Conservation (phyloP, 495 filamentous ascomycete species). For the Paragyromitra xinjiangensis region DNA sequence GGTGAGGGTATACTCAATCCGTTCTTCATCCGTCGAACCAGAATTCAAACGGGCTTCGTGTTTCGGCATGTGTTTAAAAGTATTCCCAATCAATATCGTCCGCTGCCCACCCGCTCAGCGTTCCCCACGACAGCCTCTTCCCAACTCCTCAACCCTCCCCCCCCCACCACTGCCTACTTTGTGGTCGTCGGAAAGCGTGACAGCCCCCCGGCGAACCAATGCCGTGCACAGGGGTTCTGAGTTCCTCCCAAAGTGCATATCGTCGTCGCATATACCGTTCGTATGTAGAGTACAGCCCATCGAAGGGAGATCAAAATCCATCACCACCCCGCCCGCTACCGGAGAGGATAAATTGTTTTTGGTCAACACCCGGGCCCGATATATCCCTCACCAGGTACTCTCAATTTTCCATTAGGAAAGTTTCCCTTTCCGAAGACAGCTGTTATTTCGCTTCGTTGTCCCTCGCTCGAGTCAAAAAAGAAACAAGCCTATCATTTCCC, state of each 20-base stretch:
- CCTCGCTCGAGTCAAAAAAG: conserved; percentile 12
- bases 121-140: conserved; percentile 37
- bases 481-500: conserved; percentile 36
- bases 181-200: conserved; percentile 36
- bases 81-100: conserved; percentile 35
- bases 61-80: conserved; percentile 52
- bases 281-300: conserved; percentile 36
- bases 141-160: neutral
- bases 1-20: conserved; percentile 22
- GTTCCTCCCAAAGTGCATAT: conserved; percentile 44
- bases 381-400: conserved; percentile 54
- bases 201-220: conserved; percentile 40
- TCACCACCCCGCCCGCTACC: conserved; percentile 42
- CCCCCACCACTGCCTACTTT: neutral
- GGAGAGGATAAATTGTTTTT: conserved; percentile 52
- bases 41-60: conserved; percentile 47
- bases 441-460: conserved; percentile 42
- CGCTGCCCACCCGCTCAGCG: conserved; percentile 33
- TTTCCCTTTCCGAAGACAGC: conserved; percentile 28
- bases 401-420: conserved; percentile 29
- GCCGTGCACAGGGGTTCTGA: conserved; percentile 29
- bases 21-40: conserved; percentile 50
- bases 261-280: conserved; percentile 27
- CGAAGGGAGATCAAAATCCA: conserved; percentile 46
- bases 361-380: conserved; percentile 49